phyloP scores from a whole-genome alignment of 2,329 filamentous ascomycete species.

The Fusarium marasasianum region DNA sequence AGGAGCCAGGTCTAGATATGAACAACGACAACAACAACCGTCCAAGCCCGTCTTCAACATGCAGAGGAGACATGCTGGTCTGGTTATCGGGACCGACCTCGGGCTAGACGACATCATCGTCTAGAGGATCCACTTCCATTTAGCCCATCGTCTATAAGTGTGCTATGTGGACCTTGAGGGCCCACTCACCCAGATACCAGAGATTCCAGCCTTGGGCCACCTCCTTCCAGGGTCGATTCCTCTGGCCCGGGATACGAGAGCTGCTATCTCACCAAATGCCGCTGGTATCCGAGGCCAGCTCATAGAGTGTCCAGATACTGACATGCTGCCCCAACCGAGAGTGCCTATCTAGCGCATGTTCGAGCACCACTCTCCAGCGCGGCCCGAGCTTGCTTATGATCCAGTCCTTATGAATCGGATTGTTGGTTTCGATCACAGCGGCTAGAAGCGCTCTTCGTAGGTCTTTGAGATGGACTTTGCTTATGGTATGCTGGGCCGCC shows the following conservation, averaged over 20 bases:
- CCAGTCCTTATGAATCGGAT: neutral
- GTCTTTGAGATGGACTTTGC: neutral
- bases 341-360: neutral
- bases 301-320: neutral
- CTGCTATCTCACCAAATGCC: neutral
- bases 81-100: neutral
- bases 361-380: neutral
- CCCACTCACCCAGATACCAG: neutral
- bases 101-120: neutral
- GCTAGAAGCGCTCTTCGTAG: neutral
- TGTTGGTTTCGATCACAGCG: neutral
- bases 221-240: neutral
- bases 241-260: neutral
- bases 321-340: neutral
- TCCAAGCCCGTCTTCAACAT: neutral
- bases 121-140: neutral
- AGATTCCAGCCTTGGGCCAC: neutral
- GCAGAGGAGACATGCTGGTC: neutral
- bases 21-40: neutral
- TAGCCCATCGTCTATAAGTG: fast-evolving
- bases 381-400: neutral
- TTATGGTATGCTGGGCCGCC: neutral
- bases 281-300: neutral
- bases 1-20: neutral
- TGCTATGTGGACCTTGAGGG: neutral